Evolutionary conservation across 2,329 filamentous ascomycete genomes (phyloP).

Genomic region (Tympanopsis confertula): DNA sequence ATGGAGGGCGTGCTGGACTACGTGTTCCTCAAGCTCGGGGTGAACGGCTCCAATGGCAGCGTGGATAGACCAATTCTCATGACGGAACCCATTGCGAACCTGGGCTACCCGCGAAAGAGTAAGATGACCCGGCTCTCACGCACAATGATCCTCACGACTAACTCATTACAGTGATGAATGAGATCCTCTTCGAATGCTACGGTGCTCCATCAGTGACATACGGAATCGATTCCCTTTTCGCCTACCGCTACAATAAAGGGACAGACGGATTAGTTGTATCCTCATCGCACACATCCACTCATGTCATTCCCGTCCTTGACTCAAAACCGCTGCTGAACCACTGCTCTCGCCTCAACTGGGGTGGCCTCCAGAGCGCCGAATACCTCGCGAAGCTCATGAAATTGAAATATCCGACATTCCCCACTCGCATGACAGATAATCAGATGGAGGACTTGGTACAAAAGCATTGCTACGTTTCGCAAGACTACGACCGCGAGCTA

Average conservation of each 20-base stretch:
- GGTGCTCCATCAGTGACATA: slow-evolving; percentile 79
- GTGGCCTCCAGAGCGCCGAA: slow-evolving; percentile 77
- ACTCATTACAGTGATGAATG: slow-evolving; percentile 67
- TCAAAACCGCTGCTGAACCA: slow-evolving; percentile 74
- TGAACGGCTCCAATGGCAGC: slow-evolving; percentile 62
- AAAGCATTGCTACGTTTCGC: slow-evolving; percentile 81
- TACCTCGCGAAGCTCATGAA: slow-evolving; percentile 82
- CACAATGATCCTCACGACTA: neutral
- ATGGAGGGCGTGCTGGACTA: slow-evolving; percentile 94
- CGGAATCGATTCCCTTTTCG: slow-evolving; percentile 93
- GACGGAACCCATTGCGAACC: slow-evolving; percentile 88
- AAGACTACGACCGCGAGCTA: slow-evolving; percentile 72
- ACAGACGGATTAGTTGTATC: slow-evolving; percentile 79
- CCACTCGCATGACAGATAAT: slow-evolving; percentile 71
- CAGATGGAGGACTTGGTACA: slow-evolving; percentile 81
- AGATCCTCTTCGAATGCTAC: slow-evolving; percentile 95
- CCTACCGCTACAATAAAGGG: slow-evolving; percentile 84
- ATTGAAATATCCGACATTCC: slow-evolving; percentile 84
- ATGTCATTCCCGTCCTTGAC: slow-evolving; percentile 86
- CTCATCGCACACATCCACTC: slow-evolving; percentile 85
- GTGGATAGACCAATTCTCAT: slow-evolving; percentile 84
- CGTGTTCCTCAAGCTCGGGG: slow-evolving; percentile 82
- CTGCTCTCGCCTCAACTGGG: slow-evolving; percentile 87
- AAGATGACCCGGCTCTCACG: slow-evolving; percentile 18
- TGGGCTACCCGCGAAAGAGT: slow-evolving; percentile 83